Base-by-base conservation (phyloP, 2,329 filamentous ascomycete species). In the Trichophyton mentagrophytes region DNA sequence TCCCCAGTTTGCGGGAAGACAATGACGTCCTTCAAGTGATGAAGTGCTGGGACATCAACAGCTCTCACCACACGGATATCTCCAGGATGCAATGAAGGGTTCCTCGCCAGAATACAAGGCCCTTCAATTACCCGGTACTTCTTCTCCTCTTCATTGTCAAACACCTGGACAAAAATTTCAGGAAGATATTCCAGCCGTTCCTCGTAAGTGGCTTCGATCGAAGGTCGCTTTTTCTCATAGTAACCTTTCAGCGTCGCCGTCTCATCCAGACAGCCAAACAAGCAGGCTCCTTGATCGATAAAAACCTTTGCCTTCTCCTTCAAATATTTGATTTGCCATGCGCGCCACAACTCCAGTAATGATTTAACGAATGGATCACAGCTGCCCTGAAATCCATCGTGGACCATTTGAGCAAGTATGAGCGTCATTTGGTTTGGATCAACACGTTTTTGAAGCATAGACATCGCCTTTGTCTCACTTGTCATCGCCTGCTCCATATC, bases 221-320 rank as follows among this genome's bases (percentile, higher is more conserved):
- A 62, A 1, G 71, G 69, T 49, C 78, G 71, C n/a, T 74, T 75
- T 1, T 75, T 68, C n/a, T 79, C 72, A 36, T 77, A 83, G 67
- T 95, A 84, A 0, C 93, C 93, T 63, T 83, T 80, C 7, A 99
- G 74, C 0, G 80, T 87, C 1, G 77, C 80, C 0, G 88, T 92
- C 72, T 99, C 93, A 66, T 99, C 93, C 4, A 92, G 83, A 64
- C 89, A 90, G 2, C 92, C 93, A 5, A 97, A 81, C 0, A 97
- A 79, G 69, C 95, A 95, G 0, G 90, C 91, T 1, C 92, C 90
- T 61, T 92, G 75, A 5, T 90, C 85, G 8, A 99, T 81, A 1
- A 85, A 80, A 49, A 99, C 89, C 30, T 87, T 86, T 0, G 92
- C 90, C 67, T 96, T 97, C 66, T 97, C 90, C 67, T 96, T 96